A percentile compares a stretch with the other conserved stretches of the same genome.
Evolutionary conservation across 2,329 filamentous ascomycete species (phyloP).

Genomic region (Capronia coronata): DNA sequence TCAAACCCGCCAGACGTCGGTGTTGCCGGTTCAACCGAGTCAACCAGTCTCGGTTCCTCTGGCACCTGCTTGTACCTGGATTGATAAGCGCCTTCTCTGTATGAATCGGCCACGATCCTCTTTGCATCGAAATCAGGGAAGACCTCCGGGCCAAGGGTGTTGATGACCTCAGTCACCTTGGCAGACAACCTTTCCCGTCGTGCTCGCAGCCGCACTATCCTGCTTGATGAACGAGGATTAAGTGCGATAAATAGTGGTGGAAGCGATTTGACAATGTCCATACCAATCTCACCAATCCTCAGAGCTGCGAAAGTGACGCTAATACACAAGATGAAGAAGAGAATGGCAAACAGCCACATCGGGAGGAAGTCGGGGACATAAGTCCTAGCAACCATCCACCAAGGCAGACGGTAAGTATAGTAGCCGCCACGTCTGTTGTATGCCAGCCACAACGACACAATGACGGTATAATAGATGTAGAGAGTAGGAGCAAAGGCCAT

Average conservation of each 20-base stretch:
- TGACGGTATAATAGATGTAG: constrained; percentile 71
- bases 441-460: constrained; percentile 71
- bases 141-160: constrained; percentile 88
- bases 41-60: constrained; percentile 22
- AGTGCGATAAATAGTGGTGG: constrained; percentile 79
- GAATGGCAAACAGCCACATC: constrained; percentile 66
- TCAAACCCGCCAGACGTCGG: constrained; percentile 28
- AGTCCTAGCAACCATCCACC: constrained; percentile 61
- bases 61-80: constrained; percentile 26
- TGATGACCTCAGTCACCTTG: constrained; percentile 86
- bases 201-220: constrained; percentile 68
- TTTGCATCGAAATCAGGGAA: constrained; percentile 89
- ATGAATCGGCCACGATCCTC: constrained; percentile 56
- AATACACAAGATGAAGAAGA: constrained; percentile 74
- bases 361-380: constrained; percentile 72
- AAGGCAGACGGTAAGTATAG: constrained; percentile 69
- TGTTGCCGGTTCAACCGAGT: constrained; percentile 33
- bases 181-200: constrained; percentile 67
- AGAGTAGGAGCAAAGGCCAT: constrained; percentile 74
- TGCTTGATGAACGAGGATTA: constrained; percentile 76
- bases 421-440: constrained; percentile 76
- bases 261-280: constrained; percentile 96
- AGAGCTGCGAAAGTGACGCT: constrained; percentile 87
- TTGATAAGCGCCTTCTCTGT: constrained; percentile 35
- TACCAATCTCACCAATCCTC: constrained; percentile 93